phyloP scores from a whole-genome alignment of 331 rosid genomes.

The Rosa hybrid region DNA sequence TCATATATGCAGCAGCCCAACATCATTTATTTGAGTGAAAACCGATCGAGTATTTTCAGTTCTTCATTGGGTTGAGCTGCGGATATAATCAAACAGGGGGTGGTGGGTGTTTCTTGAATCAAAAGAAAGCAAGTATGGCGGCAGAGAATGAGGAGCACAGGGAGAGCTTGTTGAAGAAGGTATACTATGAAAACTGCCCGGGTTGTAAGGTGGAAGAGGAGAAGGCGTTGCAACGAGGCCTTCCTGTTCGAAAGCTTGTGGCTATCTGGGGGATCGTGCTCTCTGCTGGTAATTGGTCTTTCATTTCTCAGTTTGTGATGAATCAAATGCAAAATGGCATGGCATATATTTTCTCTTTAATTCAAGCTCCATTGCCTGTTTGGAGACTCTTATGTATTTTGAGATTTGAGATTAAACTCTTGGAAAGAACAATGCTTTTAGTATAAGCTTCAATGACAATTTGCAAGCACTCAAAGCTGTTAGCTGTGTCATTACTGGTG shows the following conservation, averaged over 20 bases:
- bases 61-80: background rate
- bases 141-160: background rate
- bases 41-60: background rate
- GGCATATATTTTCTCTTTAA: too few species aligned
- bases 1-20: too few species aligned
- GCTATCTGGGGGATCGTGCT: slow-evolving; percentile 31
- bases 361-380: background rate
- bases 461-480: background rate
- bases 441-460: background rate
- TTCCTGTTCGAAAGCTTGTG: slow-evolving; percentile 26
- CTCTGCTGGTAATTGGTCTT: slow-evolving; percentile 8
- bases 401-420: background rate
- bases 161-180: slow-evolving; percentile 25
- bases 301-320: background rate
- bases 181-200: slow-evolving; percentile 36
- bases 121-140: background rate
- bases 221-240: slow-evolving; percentile 29
- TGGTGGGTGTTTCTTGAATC: background rate
- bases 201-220: slow-evolving; percentile 38
- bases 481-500: background rate
- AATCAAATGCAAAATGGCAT: background rate
- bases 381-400: background rate
- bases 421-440: background rate
- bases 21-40: background rate
- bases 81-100: background rate